phyloP scores from a whole-genome alignment of 345 rosid species.

The Eucalyptus sp. region DNA sequence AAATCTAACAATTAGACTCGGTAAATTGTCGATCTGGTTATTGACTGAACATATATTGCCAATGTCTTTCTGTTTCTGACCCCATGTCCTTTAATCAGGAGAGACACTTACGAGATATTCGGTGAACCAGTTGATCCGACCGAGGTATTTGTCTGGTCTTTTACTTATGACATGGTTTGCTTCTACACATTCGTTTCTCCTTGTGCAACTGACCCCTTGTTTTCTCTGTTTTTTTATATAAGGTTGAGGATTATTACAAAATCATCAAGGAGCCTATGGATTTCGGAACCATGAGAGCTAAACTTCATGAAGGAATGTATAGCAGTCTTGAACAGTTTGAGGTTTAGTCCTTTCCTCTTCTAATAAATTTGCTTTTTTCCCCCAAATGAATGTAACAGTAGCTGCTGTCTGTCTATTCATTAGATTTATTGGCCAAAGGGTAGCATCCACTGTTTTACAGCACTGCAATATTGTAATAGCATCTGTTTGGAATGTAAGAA shows the following conservation, averaged over 20 bases:
- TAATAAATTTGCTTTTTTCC: not conserved
- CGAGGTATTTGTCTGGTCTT: constrained; percentile 23
- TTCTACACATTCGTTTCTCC: not conserved
- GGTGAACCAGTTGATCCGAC: constrained; percentile 50
- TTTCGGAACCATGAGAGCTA: constrained; percentile 79
- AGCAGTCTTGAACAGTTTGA: constrained; percentile 44
- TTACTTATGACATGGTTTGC: not conserved
- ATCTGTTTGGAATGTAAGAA: not conserved
- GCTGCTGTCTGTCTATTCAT: not conserved
- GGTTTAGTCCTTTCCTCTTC: constrained; percentile 10
- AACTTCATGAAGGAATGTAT: constrained; percentile 79
- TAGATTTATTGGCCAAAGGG: not conserved
- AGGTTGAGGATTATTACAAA: constrained; percentile 56
- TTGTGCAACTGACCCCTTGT: not conserved
- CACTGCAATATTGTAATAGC: not conserved
- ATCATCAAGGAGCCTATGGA: constrained; percentile 66
- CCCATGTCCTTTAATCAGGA: constrained; percentile 10
- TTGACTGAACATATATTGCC: not conserved
- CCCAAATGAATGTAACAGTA: not conserved
- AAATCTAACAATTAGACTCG: not conserved
- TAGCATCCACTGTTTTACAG: not conserved
- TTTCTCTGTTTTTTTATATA: not conserved
- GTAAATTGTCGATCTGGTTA: not conserved
- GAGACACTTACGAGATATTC: constrained; percentile 52
- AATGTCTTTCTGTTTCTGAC: not conserved